These are phyloP conservation scores for Myriosclerotinia curreyana DNA, from an alignment of 2,329 filamentous ascomycete species.

Conservation along the genomic window DNA sequence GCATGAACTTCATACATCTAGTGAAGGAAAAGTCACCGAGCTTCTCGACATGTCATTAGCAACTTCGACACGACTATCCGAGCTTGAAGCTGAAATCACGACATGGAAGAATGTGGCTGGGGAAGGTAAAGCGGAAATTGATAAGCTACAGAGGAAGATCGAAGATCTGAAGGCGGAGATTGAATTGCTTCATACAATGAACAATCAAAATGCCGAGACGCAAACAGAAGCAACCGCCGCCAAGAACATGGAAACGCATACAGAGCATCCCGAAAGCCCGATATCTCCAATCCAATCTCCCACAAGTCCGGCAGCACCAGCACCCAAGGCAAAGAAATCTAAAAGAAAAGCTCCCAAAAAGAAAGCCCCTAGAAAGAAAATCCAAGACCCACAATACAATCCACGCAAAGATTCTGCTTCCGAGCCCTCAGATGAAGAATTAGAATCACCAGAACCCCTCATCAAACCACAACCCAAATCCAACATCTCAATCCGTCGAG, in stretches of 20 bases:
- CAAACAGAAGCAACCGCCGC: not conserved
- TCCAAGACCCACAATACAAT: not conserved
- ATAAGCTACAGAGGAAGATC: not conserved
- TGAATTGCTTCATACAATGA: not conserved
- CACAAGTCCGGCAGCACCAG: not conserved
- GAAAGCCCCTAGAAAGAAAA: not conserved
- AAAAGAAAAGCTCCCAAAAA: not conserved
- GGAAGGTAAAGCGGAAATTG: not conserved
- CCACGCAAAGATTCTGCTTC: not conserved
- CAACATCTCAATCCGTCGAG: not conserved
- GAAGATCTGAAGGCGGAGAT: not conserved
- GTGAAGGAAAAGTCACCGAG: not conserved
- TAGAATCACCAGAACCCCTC: too few species aligned
- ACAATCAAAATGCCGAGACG: not conserved
- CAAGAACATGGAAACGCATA: not conserved
- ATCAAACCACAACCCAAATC: conserved; percentile 1
- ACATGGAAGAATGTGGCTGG: not conserved
- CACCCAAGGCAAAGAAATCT: not conserved
- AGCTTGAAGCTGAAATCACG: conserved; percentile 5
- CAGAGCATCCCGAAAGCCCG: not conserved
- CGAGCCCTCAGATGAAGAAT: not conserved
- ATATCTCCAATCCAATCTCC: not conserved
- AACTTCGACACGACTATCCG: not conserved
- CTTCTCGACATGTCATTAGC: not conserved
- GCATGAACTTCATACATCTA: not conserved